Base-by-base conservation (phyloP, 371 early-diverging fungal species). In the Mucor plumbeus region DNA sequence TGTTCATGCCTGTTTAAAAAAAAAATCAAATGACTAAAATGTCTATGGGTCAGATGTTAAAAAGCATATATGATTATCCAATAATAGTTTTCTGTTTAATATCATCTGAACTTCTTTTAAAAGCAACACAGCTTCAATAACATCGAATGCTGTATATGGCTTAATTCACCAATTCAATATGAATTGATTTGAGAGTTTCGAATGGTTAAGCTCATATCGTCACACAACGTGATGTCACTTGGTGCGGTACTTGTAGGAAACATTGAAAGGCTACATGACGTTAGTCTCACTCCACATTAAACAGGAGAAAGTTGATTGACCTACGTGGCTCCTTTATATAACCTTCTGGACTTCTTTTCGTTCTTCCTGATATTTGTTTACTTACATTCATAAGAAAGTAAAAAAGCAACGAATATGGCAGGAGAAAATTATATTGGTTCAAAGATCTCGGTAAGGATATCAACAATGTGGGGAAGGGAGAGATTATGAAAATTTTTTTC, bases 381-480 rank as follows among this genome's bases (percentile, higher is more conserved):
- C 9, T 50, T 50, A 8, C 17, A 10, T 50, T 21, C 50, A 11
- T 50, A 11, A 50, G 10, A 50, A 50, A 26, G 26, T 4, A 21
- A 19, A 11, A 10, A 50, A 50, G 26, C 50, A 50, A 26, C 50
- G 21, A 50, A 9, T 15, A 89, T 89, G 90, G 86, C 88, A 69
- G 88, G 87, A 64, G 78, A 81, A 57, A 85, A 85, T 47, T 90
- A 85, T 75, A 86, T 88, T 76, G 93, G 95, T 44, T 88, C 90
- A 26, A 90, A 85, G 73, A 93, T 94, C 79, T 83, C 83, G 64
- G 83, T 75, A 70, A 63, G 79, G 69, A 60, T 39, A 15, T 34
- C 14, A 38, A 36, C 14, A 35, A 7, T 19, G 9, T 34, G 34
- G 8, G 60, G n/a, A 11, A 11, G n/a, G n/a, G 9, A 26, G 40